A percentile compares a stretch with the other conserved stretches of the same genome.
Conservation (phyloP, 1,139 yeast genomes). For the Wickerhamiella pararugosa region DNA sequence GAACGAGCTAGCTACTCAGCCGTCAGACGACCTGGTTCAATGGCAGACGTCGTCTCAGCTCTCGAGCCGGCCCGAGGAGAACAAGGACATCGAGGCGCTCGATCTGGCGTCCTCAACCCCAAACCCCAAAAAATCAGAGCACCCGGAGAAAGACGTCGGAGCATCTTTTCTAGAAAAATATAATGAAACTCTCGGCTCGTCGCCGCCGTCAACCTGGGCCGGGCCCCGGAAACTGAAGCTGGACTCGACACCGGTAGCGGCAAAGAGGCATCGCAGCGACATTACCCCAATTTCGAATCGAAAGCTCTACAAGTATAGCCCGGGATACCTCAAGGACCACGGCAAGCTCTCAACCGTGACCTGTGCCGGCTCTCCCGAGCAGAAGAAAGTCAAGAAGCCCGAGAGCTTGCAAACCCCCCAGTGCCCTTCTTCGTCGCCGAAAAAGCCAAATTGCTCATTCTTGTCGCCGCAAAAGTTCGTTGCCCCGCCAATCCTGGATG, state of each 20-base stretch:
- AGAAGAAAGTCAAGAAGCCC: background rate
- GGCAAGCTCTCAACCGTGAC: no score
- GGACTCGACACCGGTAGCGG: background rate
- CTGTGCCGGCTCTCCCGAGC: no score
- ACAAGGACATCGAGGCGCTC: background rate
- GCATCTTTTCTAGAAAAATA: constrained; percentile 6
- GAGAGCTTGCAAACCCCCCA: background rate
- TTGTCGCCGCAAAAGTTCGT: background rate
- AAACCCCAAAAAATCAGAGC: constrained; percentile 1
- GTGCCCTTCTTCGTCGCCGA: background rate
- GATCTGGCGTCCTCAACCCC: background rate
- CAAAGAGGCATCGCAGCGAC: background rate
- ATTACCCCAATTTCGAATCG: background rate
- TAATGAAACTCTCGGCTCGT: constrained; percentile 4
- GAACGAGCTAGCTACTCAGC: no score
- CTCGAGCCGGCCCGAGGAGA: background rate
- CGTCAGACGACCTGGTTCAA: constrained; percentile 3
- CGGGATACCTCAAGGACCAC: constrained; percentile 4
- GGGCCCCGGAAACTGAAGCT: background rate
- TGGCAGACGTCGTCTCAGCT: constrained; percentile 8
- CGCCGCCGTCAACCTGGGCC: constrained; percentile 10
- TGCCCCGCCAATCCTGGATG: background rate
- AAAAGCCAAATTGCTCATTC: background rate
- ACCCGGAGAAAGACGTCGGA: background rate
- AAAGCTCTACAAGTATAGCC: constrained; percentile 2